Percentiles rank a stretch among this genome's conserved stretches.
These are phyloP conservation scores for Corymbia citriodora DNA, from an alignment of 441 rosid genomes.

Conservation along the genomic window DNA sequence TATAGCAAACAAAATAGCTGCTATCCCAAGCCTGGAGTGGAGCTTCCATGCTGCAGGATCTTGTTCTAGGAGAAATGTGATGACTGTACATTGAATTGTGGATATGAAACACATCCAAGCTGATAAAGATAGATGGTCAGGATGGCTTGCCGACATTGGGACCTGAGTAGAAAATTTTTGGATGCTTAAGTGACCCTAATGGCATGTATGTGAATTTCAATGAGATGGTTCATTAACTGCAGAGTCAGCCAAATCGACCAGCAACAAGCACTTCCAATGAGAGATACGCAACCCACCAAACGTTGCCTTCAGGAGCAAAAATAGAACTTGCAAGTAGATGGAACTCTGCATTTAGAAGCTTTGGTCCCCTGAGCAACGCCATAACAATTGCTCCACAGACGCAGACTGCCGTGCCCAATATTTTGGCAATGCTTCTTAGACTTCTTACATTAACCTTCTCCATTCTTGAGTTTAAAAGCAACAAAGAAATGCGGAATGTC, in stretches of 20 bases:
- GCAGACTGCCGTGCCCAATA: constrained; percentile 48
- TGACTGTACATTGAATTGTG: constrained; percentile 38
- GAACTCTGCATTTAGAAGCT: constrained; percentile 28
- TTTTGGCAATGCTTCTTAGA: constrained; percentile 52
- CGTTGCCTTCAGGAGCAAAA: constrained; percentile 17
- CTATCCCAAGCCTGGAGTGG: constrained; percentile 33
- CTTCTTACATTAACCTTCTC: constrained; percentile 46
- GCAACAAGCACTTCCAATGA: constrained; percentile 35
- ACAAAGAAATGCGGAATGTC: not conserved
- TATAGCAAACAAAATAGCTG: constrained; percentile 38
- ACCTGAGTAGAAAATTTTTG: constrained; percentile 27
- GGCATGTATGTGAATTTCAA: not conserved
- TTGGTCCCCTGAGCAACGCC: constrained; percentile 58
- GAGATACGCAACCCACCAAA: constrained; percentile 49
- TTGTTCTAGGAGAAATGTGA: constrained; percentile 34
- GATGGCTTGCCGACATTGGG: constrained; percentile 35
- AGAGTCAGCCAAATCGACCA: constrained; percentile 63
- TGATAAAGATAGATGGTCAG: constrained; percentile 46
- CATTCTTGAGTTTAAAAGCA: constrained; percentile 21
- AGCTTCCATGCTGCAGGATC: constrained; percentile 33
- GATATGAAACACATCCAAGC: constrained; percentile 55
- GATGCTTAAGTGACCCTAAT: not conserved
- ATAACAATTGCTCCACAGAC: constrained; percentile 67
- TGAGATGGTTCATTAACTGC: constrained; percentile 21
- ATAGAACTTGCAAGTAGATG: constrained; percentile 7